Evolutionary conservation across 495 filamentous ascomycete genomes (phyloP).

Genomic region (Neurospora sp.): DNA sequence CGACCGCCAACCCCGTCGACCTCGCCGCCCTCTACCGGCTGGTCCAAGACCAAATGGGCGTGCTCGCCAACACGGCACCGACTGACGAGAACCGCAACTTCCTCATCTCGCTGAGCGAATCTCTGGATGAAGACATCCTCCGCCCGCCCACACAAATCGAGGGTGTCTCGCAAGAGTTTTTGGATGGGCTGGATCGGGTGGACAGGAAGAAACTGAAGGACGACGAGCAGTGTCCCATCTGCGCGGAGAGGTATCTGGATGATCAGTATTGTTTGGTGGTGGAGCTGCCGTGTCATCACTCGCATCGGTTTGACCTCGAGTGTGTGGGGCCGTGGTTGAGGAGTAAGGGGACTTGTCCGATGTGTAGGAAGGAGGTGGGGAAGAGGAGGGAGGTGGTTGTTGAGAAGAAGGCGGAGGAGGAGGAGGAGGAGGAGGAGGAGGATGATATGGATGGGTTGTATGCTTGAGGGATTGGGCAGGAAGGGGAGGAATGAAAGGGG

Average conservation of each 20-base stretch:
- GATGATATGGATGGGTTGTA: constrained; percentile 70
- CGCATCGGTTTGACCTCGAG: constrained; percentile 83
- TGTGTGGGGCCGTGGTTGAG: constrained; percentile 91
- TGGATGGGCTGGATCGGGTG: constrained; percentile 75
- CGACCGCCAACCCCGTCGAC: constrained; percentile 63
- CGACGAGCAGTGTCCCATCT: constrained; percentile 75
- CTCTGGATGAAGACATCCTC: constrained; percentile 52
- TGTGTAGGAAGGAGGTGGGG: constrained; percentile 71
- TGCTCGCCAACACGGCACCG: constrained; percentile 36
- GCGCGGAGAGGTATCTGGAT: constrained; percentile 71
- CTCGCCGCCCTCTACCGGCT: constrained; percentile 50
- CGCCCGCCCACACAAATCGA: constrained; percentile 56
- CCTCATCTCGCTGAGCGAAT: constrained; percentile 50
- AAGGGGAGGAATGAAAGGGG: no score
- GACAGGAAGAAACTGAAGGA: constrained; percentile 54
- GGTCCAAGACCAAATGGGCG: constrained; percentile 39
- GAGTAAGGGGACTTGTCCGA: constrained; percentile 78
- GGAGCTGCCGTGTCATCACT: constrained; percentile 69
- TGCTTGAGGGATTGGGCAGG: constrained; percentile 33
- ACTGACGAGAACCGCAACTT: constrained; percentile 50
- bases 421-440: constrained; percentile 46
- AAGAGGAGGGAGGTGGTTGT: constrained; percentile 55
- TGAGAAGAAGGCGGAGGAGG: constrained; percentile 36
- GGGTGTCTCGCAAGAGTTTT: constrained; percentile 70
- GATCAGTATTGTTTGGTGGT: constrained; percentile 77